Evolutionary conservation across 306 rosid species (phyloP), one percentile per base, ranked within the genome.

Genomic region (Rosa chinensis): DNA sequence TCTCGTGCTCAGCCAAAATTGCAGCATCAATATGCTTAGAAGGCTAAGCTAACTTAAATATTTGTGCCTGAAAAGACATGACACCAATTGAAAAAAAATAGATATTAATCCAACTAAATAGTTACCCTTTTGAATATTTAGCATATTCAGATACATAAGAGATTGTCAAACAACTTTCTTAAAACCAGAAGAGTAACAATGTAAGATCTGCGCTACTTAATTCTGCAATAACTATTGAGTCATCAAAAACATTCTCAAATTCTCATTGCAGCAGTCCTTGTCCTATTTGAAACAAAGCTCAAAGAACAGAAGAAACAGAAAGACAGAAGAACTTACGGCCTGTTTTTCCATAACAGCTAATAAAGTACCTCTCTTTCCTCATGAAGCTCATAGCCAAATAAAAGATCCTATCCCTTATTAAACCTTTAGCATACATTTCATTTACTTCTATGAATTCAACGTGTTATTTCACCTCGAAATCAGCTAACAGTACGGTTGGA

Each of bases 1-100:
- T 92, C 85, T 89, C 86, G 86, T 89, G 93, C 62, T 85, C 84
- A 42, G 89, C 80, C 78, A 92, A 76, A 85, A 87, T 88, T 79
- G 74, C 75, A 62, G 83, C 75, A 78, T 91, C 89, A 73, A 70
- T 43, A 16, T 78, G 82, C 82, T 89, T 84, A 6, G 79, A 63
- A 55, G 95, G 80, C 81, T 87, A 81, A 6, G 81, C 66, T 45
- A 91, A 85, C 58, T 76, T 85, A 42, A 83, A 79, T 66, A 81
- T 91, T 84, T 92, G 77, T 48, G 74, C 93, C 97, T 86, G 91
- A 82, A 84, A 88, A 76, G 5, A 56, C 32, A 83, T 32, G 61
- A 20, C 49, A 25, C 37, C 47, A 18, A 48, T 18, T 37, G 58
- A 80, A 52, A 47, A 77, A 42, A 32, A 32, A 32, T 5, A 2